Evolutionary conservation across 192 early-diverging fungal species (phyloP), one percentile per base, ranked within the genome.

Genomic region (Podila horticola): DNA sequence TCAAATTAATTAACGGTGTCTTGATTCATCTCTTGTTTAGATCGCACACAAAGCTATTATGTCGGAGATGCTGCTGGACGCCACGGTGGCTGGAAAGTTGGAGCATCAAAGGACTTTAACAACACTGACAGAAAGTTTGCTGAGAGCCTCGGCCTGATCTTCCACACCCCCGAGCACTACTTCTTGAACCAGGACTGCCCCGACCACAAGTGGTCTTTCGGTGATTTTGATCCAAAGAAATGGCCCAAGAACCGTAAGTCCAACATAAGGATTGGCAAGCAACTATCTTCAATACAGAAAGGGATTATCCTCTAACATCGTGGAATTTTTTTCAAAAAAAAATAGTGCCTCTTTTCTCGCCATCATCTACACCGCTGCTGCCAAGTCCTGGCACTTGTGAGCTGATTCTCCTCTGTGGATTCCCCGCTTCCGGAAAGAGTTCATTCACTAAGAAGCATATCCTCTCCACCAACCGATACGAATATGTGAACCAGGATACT

Each of bases 61-160:
- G 93, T 96, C 5, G 97, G 97, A 28, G 97, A 99, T 83, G 97
- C 96, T 4, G 95, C 95, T n/a, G 96, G 97, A 2, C 75, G 97
- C 41, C 79, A 84, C 1, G 84, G 66, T 3, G 87, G 84, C n/a
- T 94, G 93, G 92, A 89, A 88, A 67, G 67, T 55, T 0, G 89
- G 88, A 5, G 79, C 69, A 1, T 79, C 84, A 26, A 90, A 89
- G 66, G 97, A 99, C 66, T 92, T 92, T 82, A 87, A 92, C n/a
- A 94, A 94, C 77, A 90, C 88, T 3, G 97, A 99, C 79, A 72
- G 90, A 81, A 84, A 82, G 64, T 58, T 22, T 26, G 12, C 28
- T 36, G 34, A 10, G 11, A 69, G 95, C 65, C 82, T 88, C 4
- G 87, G 87, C 15, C 71, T 97, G 19, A 61, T 73, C 24, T 99